A percentile compares a stretch with the other conserved stretches of the same genome.
These are phyloP conservation scores for Exobasidium cylindrosporum DNA, from an alignment of 1,284 basidiomycete genomes.

Conservation along the genomic window DNA sequence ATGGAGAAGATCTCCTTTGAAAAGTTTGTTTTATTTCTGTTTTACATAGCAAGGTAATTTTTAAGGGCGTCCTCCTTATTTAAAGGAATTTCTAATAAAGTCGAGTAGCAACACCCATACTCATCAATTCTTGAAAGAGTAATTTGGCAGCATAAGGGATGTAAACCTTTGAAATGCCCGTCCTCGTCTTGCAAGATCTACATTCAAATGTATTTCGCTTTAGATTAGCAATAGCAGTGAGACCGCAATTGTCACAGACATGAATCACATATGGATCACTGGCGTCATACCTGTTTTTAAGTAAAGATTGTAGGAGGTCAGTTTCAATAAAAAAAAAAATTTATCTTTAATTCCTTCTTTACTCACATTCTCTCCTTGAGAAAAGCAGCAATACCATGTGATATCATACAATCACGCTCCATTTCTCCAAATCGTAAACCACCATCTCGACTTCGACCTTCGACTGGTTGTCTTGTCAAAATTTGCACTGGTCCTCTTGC, in stretches of 20 bases:
- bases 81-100: constrained; percentile 37
- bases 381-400: constrained; percentile 97
- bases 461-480: constrained; percentile 95
- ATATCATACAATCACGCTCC: constrained; percentile 99
- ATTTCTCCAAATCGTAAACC: constrained; percentile 99
- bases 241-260: constrained; percentile 52
- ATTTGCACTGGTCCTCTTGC: constrained; percentile 97
- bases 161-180: constrained; percentile 52
- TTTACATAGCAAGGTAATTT: too few species aligned
- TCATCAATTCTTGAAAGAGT: constrained; percentile 73
- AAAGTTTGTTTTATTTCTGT: too few species aligned
- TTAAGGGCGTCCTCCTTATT: not conserved
- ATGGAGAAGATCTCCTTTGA: too few species aligned
- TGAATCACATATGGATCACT: constrained; percentile 52
- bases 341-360: too few species aligned
- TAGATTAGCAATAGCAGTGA: constrained; percentile 51
- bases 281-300: constrained; percentile 41
- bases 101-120: constrained; percentile 53
- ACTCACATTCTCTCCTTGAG: constrained; percentile 61
- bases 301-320: not conserved
- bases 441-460: constrained; percentile 96
- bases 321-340: too few species aligned
- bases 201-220: constrained; percentile 53
- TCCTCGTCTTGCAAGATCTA: constrained; percentile 51
- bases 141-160: constrained; percentile 65